Percentiles rank a stretch among this genome's conserved stretches.
Evolutionary conservation across 805 yeast genomes (phyloP).

Genomic region (Hanseniaspora guilliermondii): DNA sequence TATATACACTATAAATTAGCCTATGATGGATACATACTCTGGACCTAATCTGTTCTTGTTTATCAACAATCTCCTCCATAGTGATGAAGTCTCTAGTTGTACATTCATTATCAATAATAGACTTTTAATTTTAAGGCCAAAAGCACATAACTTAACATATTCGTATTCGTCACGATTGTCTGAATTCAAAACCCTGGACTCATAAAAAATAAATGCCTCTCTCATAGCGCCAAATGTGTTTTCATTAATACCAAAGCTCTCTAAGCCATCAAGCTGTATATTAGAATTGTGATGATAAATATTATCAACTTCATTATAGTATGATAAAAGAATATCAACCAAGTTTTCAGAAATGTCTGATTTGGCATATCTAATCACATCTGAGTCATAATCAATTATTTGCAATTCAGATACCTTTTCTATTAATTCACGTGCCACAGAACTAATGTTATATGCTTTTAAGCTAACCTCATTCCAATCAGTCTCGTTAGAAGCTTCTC

Average conservation of each 20-base stretch:
- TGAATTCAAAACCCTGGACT: neutral
- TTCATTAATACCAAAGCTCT: neutral
- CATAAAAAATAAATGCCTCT: neutral
- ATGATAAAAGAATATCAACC: neutral
- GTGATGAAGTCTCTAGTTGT: neutral
- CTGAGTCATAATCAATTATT: slow-evolving; percentile 7
- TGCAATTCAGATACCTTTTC: neutral
- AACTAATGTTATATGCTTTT: neutral
- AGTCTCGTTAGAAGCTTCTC: neutral
- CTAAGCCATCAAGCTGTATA: neutral
- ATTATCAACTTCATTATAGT: neutral
- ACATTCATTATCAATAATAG: neutral
- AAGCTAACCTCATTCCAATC: neutral
- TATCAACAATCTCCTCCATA: slow-evolving; percentile 17
- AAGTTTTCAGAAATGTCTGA: neutral
- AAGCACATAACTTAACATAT: neutral
- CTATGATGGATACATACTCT: slow-evolving; percentile 19
- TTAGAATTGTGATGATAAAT: neutral
- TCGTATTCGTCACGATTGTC: neutral
- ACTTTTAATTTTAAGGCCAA: neutral
- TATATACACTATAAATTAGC: slow-evolving; percentile 16
- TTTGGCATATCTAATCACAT: neutral
- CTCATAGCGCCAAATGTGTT: slow-evolving; percentile 1
- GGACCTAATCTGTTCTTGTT: slow-evolving; percentile 23
- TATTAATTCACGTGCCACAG: neutral